Evolutionary conservation across 2,329 filamentous ascomycete species (phyloP).

Genomic region (Sclerotinia minor): DNA sequence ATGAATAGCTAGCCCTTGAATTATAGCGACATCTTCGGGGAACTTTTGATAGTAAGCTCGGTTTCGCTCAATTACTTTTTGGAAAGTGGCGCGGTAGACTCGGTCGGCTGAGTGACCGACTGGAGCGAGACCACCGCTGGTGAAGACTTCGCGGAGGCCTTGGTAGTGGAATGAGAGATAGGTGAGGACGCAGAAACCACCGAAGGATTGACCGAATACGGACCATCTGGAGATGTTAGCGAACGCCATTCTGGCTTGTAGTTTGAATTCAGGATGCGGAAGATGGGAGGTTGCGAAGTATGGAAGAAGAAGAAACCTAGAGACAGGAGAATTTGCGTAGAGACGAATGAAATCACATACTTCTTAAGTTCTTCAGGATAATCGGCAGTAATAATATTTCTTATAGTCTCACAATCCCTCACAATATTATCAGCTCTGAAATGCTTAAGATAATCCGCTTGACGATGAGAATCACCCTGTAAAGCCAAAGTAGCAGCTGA

Average conservation of each 20-base stretch:
- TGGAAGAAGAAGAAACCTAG: no score
- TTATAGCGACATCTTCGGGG: constrained; percentile 70
- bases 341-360: constrained; percentile 48
- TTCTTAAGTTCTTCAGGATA: constrained; percentile 69
- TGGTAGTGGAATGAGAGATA: constrained; percentile 82
- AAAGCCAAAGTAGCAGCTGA: constrained; percentile 69
- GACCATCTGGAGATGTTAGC: constrained; percentile 63
- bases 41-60: constrained; percentile 76
- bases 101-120: constrained; percentile 69
- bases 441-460: constrained; percentile 77
- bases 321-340: no score
- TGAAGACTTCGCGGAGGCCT: constrained; percentile 77
- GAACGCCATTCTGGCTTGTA: neutral
- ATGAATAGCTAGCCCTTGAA: constrained; percentile 48
- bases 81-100: constrained; percentile 72
- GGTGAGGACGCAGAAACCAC: constrained; percentile 80
- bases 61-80: constrained; percentile 71
- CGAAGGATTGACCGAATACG: constrained; percentile 87
- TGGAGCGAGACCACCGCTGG: constrained; percentile 81
- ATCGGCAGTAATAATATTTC: constrained; percentile 69
- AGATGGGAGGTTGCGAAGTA: no score
- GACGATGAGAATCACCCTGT: constrained; percentile 62
- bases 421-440: constrained; percentile 93
- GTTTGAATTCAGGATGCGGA: neutral
- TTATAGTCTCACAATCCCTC: constrained; percentile 82